Evolutionary conservation across 1,284 basidiomycete species (phyloP).

Genomic region (Wallemia mellicola): DNA sequence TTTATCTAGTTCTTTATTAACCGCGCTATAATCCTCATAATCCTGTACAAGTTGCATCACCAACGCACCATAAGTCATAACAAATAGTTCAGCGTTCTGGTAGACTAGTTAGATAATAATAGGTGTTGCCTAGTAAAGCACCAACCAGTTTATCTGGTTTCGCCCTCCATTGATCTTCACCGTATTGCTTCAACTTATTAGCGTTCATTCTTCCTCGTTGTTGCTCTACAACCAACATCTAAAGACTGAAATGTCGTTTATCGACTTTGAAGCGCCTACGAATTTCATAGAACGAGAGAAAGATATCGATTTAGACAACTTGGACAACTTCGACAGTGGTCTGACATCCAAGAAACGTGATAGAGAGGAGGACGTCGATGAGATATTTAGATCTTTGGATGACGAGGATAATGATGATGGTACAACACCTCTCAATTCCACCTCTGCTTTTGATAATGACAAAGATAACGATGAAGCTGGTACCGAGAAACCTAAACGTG

Average conservation of each 20-base stretch:
- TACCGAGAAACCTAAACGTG: slow-evolving; percentile 24
- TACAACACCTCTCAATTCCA: too few species aligned
- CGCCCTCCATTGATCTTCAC: neutral
- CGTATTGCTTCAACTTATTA: neutral
- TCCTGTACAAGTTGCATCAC: slow-evolving; percentile 97
- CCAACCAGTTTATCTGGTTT: slow-evolving; percentile 1
- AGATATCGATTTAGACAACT: neutral
- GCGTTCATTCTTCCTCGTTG: neutral
- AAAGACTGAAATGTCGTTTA: neutral
- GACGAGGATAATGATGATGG: too few species aligned
- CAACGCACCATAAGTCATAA: slow-evolving; percentile 83
- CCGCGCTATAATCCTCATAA: slow-evolving; percentile 83
- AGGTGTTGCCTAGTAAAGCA: too few species aligned
- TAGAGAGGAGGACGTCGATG: slow-evolving; percentile 18
- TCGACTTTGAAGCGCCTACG: neutral
- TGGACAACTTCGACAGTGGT: neutral
- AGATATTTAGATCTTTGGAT: slow-evolving; percentile 30
- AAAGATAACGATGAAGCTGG: slow-evolving; percentile 12
- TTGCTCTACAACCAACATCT: neutral
- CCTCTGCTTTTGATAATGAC: too few species aligned
- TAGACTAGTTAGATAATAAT: too few species aligned
- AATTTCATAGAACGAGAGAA: neutral
- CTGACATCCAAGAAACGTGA: neutral
- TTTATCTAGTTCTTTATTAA: slow-evolving; percentile 31
- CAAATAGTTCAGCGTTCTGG: slow-evolving; percentile 89